Conservation (phyloP, 169 alveolate genomes). For the Sarcocystis neurona region DNA sequence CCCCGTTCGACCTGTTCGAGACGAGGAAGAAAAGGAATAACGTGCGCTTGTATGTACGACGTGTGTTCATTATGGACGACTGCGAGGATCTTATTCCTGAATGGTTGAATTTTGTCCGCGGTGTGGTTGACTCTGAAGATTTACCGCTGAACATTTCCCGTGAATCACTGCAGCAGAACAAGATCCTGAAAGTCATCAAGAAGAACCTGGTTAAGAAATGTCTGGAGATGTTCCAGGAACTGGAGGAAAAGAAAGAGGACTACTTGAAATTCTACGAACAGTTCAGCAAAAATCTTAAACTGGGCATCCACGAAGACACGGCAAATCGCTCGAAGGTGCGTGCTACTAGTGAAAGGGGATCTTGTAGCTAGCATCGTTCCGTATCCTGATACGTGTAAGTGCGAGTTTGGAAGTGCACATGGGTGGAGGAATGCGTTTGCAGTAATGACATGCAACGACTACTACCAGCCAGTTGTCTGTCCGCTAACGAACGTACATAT, state of each 20-base stretch:
- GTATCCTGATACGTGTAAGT: background rate
- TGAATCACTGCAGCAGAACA: slow-evolving; percentile 98
- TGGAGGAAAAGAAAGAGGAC: slow-evolving; percentile 98
- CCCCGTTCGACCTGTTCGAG: slow-evolving; percentile 99
- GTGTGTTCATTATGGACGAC: slow-evolving; percentile 99
- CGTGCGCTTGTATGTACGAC: slow-evolving; percentile 97
- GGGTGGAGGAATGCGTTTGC: too few relatives aligned
- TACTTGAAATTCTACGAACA: slow-evolving; percentile 99
- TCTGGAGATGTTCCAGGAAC: slow-evolving; percentile 96
- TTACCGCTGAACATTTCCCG: slow-evolving; percentile 98
- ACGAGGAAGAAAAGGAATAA: slow-evolving; percentile 98
- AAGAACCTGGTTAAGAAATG: slow-evolving; percentile 98
- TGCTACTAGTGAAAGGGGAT: background rate
- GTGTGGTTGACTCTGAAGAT: slow-evolving; percentile 99
- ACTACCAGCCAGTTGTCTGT: too few relatives aligned
- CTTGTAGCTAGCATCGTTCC: background rate
- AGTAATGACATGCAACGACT: too few relatives aligned
- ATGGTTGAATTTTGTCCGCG: slow-evolving; percentile 98
- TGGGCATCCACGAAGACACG: slow-evolving; percentile 99
- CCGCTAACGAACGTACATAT: too few relatives aligned
- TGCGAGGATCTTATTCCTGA: slow-evolving; percentile 99
- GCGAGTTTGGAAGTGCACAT: too few relatives aligned
- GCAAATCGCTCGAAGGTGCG: slow-evolving; percentile 94
- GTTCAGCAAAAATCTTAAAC: slow-evolving; percentile 98
- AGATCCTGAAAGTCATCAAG: slow-evolving; percentile 97